A percentile compares a stretch with the other conserved stretches of the same genome.
phyloP scores from a whole-genome alignment of 208 protist species.

The Leishmania turanica region DNA sequence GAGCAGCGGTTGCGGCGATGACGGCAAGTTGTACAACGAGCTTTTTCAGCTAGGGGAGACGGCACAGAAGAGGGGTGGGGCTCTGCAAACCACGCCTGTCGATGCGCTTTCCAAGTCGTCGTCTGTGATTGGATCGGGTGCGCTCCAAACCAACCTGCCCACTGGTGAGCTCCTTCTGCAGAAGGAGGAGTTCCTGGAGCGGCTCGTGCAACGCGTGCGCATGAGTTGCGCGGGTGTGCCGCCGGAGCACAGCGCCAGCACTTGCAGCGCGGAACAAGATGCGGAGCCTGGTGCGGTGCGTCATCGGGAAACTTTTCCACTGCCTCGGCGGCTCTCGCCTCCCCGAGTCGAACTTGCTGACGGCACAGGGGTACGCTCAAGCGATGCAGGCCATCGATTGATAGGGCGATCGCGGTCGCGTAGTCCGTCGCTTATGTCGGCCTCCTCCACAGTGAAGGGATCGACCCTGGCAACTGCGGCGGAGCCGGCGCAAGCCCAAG shows the following conservation, averaged over 20 bases:
- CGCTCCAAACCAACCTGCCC: neutral
- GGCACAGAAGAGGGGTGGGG: neutral
- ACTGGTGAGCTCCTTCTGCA: conserved; percentile 26
- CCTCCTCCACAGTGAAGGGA: neutral
- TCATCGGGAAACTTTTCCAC: neutral
- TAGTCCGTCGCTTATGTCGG: conserved; percentile 16
- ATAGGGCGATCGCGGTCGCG: conserved; percentile 6
- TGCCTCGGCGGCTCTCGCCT: neutral
- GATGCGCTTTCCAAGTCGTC: neutral
- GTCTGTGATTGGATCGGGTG: neutral
- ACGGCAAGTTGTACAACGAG: neutral
- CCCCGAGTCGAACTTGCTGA: neutral
- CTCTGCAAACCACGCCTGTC: neutral
- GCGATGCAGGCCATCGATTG: neutral
- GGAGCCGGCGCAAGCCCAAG: neutral
- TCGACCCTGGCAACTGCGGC: neutral
- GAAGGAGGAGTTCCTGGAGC: conserved; percentile 33
- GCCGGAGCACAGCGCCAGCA: neutral
- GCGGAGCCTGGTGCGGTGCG: neutral
- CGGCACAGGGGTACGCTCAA: neutral
- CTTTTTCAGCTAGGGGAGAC: neutral
- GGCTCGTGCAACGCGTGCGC: conserved; percentile 27
- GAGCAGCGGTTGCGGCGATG: neutral
- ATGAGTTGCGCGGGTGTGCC: conserved; percentile 13
- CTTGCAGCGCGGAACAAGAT: neutral